Percentiles rank a stretch among this genome's conserved stretches.
Conservation (phyloP, 2,329 filamentous ascomycete species). For the Calonectria hongkongensis region DNA sequence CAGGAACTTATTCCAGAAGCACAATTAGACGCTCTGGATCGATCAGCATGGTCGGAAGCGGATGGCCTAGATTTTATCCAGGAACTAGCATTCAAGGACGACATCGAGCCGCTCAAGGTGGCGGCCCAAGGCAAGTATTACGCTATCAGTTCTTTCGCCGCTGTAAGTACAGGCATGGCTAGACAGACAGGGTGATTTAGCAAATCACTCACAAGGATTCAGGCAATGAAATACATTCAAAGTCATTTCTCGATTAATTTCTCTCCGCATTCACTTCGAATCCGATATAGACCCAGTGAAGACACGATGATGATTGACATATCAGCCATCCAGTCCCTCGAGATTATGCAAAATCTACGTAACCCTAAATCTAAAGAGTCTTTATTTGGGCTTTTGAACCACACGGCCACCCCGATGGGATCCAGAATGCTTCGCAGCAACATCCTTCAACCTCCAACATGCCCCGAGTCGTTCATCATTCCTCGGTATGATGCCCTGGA, state of each 20-base stretch:
- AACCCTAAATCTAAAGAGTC: slow-evolving; percentile 86
- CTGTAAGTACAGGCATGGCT: slow-evolving; percentile 72
- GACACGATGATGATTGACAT: slow-evolving; percentile 97
- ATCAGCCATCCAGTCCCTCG: slow-evolving; percentile 88
- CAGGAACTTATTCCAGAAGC: slow-evolving; percentile 71
- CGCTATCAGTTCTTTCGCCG: slow-evolving; percentile 88
- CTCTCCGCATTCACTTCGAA: slow-evolving; percentile 85
- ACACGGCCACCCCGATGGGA: slow-evolving; percentile 93
- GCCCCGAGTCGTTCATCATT: slow-evolving; percentile 76
- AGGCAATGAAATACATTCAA: slow-evolving; percentile 90
- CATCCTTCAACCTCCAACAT: slow-evolving; percentile 91
- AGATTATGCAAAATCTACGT: slow-evolving; percentile 91
- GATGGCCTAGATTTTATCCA: slow-evolving; percentile 86
- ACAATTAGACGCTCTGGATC: slow-evolving; percentile 74
- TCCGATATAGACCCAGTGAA: slow-evolving; percentile 91
- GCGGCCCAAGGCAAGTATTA: slow-evolving; percentile 90
- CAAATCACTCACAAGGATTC: slow-evolving; percentile 35
- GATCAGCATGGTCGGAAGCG: slow-evolving; percentile 88
- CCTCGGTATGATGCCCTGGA: slow-evolving; percentile 88
- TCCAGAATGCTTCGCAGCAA: slow-evolving; percentile 87
- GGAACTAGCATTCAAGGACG: slow-evolving; percentile 85
- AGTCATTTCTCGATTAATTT: slow-evolving; percentile 81
- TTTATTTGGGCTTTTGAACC: slow-evolving; percentile 89
- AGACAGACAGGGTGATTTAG: background rate
- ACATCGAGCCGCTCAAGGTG: slow-evolving; percentile 87